Percentiles rank a stretch among this genome's conserved stretches.
phyloP scores from a whole-genome alignment of 1,139 yeast species.

The Pichia sp. region DNA sequence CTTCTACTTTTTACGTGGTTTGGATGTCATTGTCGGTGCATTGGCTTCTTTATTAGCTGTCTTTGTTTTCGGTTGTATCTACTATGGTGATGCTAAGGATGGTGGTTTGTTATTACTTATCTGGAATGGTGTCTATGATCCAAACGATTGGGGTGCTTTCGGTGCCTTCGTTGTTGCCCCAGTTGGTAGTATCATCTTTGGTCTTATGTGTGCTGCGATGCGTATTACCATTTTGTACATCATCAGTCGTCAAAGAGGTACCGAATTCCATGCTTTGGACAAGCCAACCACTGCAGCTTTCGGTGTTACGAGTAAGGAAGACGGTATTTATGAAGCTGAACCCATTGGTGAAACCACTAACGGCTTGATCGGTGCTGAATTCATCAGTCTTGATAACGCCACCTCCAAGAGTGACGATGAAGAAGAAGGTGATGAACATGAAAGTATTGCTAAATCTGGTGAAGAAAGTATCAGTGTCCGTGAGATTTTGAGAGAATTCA shows the following conservation, averaged over 20 bases:
- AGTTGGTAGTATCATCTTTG: constrained; percentile 67
- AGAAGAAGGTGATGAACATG: constrained; percentile 7
- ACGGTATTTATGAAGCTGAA: constrained; percentile 11
- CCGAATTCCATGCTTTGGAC: constrained; percentile 57
- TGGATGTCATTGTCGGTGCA: constrained; percentile 83
- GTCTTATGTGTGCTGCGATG: constrained; percentile 48
- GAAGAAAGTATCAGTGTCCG: constrained; percentile 10
- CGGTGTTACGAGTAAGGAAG: constrained; percentile 15
- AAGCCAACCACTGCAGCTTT: constrained; percentile 36
- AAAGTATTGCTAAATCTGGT: constrained; percentile 1
- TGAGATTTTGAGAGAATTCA: constrained; percentile 17
- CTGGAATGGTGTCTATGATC: constrained; percentile 75
- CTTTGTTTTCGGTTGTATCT: constrained; percentile 80
- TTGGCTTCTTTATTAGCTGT: constrained; percentile 78
- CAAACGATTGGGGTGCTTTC: constrained; percentile 89
- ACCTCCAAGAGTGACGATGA: neutral
- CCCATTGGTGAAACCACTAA: constrained; percentile 3
- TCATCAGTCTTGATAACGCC: neutral
- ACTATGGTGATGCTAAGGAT: constrained; percentile 64
- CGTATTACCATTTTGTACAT: constrained; percentile 45
- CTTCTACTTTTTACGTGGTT: constrained; percentile 71
- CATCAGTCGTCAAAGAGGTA: constrained; percentile 40
- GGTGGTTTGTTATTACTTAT: constrained; percentile 77
- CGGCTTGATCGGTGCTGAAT: constrained; percentile 1
- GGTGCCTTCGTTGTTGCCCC: constrained; percentile 96